Conservation (phyloP, 371 early-diverging fungal genomes). For the Mortierella sp. region DNA sequence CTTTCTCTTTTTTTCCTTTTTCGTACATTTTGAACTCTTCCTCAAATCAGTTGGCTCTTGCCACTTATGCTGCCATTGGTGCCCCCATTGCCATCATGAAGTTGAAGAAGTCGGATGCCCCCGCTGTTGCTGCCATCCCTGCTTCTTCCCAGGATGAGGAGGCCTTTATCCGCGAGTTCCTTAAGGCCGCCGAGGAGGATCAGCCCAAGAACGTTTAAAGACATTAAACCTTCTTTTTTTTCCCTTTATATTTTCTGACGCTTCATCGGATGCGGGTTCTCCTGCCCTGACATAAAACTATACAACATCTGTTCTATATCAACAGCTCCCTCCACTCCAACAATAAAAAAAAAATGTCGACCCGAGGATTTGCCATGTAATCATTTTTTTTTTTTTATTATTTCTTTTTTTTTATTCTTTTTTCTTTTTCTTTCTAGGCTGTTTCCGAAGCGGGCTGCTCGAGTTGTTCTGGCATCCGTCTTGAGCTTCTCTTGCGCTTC, state of each 20-base stretch:
- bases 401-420: no score
- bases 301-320: background rate
- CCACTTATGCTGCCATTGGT: slow-evolving; percentile 49
- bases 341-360: background rate
- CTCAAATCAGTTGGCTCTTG: slow-evolving; percentile 40
- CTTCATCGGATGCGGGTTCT: no score
- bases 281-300: background rate
- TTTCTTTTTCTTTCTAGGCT: no score
- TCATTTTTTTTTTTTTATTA: slow-evolving; percentile 42
- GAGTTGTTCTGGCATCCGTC: slow-evolving; percentile 2
- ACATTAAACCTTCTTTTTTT: background rate
- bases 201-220: slow-evolving; percentile 51
- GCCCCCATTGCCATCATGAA: slow-evolving; percentile 36
- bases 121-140: slow-evolving; percentile 30
- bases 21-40: background rate
- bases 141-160: slow-evolving; percentile 55
- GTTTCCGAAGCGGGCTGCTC: no score
- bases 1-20: background rate
- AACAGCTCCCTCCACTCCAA: slow-evolving; percentile 8
- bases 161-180: slow-evolving; percentile 55
- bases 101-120: slow-evolving; percentile 39
- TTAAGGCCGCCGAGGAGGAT: slow-evolving; percentile 53
- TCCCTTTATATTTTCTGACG: no score
- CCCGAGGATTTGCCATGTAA: slow-evolving; percentile 46
- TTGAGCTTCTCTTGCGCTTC: slow-evolving; percentile 14